Conservation (phyloP, 2,329 filamentous ascomycete species). For the Clonostachys chloroleuca region DNA sequence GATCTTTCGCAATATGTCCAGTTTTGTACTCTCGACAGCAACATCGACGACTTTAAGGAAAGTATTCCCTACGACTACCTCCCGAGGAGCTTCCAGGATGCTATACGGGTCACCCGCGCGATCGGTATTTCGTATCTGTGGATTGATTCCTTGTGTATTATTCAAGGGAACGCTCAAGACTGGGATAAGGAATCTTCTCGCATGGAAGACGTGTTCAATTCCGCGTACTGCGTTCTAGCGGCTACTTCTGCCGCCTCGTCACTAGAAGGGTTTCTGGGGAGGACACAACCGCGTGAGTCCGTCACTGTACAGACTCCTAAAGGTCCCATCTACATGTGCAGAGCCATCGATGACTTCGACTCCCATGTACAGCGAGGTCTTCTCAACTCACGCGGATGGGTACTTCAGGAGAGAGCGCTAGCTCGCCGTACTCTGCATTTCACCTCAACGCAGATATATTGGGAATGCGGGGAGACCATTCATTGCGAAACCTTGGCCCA, state of each 20-base stretch:
- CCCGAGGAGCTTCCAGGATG: not conserved
- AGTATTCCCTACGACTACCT: not conserved
- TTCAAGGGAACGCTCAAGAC: constrained; percentile 15
- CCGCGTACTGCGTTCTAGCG: not conserved
- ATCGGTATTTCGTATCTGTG: constrained; percentile 14
- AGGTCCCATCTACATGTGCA: not conserved
- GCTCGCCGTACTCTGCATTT: not conserved
- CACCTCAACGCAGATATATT: not conserved
- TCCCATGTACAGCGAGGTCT: not conserved
- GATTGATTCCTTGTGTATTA: constrained; percentile 35
- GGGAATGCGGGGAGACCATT: not conserved
- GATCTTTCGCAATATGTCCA: not conserved
- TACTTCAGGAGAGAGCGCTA: not conserved
- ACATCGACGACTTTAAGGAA: not conserved
- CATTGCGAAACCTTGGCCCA: not conserved
- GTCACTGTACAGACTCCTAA: not conserved
- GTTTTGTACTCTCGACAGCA: not conserved
- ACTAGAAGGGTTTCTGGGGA: not conserved
- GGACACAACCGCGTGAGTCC: not conserved
- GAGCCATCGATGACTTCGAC: not conserved
- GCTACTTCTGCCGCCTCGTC: not conserved
- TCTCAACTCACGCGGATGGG: not conserved
- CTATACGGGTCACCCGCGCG: constrained; percentile 1
- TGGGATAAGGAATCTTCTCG: constrained; percentile 16
- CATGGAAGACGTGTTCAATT: constrained; percentile 8